Conservation (phyloP, 805 yeast genomes). For the Suhomyces emberorum region DNA sequence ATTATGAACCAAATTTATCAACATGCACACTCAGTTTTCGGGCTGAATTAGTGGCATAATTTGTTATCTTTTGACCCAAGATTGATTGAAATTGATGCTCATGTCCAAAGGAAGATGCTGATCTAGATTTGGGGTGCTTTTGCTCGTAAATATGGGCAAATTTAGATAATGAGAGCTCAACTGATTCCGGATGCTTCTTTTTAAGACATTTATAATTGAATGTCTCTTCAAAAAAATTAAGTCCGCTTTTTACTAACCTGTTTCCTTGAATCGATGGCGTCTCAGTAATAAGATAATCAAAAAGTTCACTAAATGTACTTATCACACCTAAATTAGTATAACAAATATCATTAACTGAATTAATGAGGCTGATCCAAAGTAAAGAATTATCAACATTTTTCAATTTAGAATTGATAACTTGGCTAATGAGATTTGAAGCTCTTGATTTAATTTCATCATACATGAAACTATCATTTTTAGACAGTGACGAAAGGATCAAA, state of each 20-base stretch:
- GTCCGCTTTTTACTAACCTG: conserved; percentile 22
- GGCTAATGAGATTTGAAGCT: conserved; percentile 7
- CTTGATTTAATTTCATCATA: not conserved
- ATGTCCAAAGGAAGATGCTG: too few relatives aligned
- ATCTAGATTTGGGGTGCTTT: not conserved
- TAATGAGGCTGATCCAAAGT: conserved; percentile 28
- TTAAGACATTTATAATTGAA: conserved; percentile 10
- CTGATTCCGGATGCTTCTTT: not conserved
- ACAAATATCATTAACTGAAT: conserved; percentile 29
- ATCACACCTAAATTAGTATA: conserved; percentile 23
- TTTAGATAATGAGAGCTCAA: not conserved
- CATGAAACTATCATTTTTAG: conserved; percentile 3
- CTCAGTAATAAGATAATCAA: conserved; percentile 14
- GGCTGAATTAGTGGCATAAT: conserved; percentile 15
- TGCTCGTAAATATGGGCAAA: not conserved
- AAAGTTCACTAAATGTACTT: conserved; percentile 16
- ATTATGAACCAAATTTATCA: conserved; percentile 19
- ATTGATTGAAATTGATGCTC: too few relatives aligned
- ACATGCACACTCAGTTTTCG: conserved; percentile 34
- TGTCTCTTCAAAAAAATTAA: conserved; percentile 20
- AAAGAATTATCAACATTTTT: conserved; percentile 10
- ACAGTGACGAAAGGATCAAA: conserved; percentile 8
- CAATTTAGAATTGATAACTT: conserved; percentile 8
- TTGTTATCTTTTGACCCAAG: too few relatives aligned
- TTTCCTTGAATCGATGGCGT: conserved; percentile 9